Base-by-base conservation (phyloP, 805 yeast genomes). In the Ogataea polymorpha region DNA sequence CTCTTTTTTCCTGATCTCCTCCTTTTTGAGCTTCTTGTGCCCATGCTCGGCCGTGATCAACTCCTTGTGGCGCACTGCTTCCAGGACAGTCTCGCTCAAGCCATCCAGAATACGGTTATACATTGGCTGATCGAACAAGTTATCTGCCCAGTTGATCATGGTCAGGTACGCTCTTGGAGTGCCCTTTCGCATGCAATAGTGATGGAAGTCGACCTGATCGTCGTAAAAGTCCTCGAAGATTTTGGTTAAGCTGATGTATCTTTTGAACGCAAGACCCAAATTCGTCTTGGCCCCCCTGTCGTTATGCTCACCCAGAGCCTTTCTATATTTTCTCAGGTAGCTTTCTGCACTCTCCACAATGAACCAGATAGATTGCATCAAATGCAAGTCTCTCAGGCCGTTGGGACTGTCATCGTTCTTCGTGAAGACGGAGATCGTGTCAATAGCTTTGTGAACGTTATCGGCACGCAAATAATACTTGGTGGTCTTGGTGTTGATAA, bases 121-220 rank as follows among this genome's bases (percentile, higher is more conserved):
- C 38, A 84, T 74, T 3, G 95, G 88, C 24, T 84, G 78, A 7
- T 77, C 59, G 58, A 72, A 89, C 33, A 93, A 61, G 15, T 66
- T 59, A 59, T 90, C 95, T 42, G 81, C 96, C 98, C 98, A 93
- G 35, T 70, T 62, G 37, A 90, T 51, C 76, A 86, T 77, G 14
- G 80, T 81, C 21, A 86, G 52, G 58, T 91, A 93, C 7, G 91
- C 82, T 49, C 95, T 75, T 18, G 91, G 82, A 6, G 97, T 87
- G 16, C 97, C 98, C 53, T 84, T 80, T 64, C 96, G 78, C 72
- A 86, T 77, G 59, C 95, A 85, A 61, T 87, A 93, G 33, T 86
- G 82, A 61, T 93, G 98, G 81, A 91, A 93, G 61, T 93, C 99
- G 49, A 84, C 74, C 67, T 93, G 97, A 58, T 93, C 99, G 47